Percentiles rank a stretch among this genome's conserved stretches.
Conservation (phyloP, 768 basidiomycete species). For the Botryobasidium botryosum region DNA sequence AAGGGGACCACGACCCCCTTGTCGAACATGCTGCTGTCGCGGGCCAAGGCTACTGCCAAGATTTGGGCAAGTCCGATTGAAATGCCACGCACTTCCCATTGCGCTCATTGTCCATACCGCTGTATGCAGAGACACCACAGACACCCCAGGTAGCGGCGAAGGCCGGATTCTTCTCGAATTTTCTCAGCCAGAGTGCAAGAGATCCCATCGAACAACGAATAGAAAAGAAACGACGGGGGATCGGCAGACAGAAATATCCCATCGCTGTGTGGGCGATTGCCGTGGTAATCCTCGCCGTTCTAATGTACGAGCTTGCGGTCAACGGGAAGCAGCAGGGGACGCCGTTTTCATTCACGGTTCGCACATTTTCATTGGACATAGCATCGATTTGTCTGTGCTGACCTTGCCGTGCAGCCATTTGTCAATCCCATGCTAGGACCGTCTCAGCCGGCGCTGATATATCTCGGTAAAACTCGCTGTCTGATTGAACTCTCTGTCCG, state of each 20-base stretch:
- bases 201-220: conserved; percentile 67
- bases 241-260: conserved; percentile 68
- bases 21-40: too few relatives aligned
- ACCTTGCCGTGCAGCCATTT: conserved; percentile 56
- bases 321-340: conserved; percentile 64
- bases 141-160: too few relatives aligned
- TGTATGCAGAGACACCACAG: too few relatives aligned
- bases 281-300: conserved; percentile 46
- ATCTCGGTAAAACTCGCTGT: conserved; percentile 46
- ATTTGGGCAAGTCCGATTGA: too few relatives aligned
- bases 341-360: conserved; percentile 70
- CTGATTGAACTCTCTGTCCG: too few relatives aligned
- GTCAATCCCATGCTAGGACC: conserved; percentile 90
- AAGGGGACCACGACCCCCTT: too few relatives aligned
- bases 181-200: conserved; percentile 18
- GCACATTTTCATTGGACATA: conserved; percentile 6
- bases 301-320: conserved; percentile 73
- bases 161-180: too few relatives aligned
- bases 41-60: too few relatives aligned
- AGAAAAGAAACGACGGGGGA: conserved; percentile 71
- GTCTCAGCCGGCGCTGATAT: conserved; percentile 63
- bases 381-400: conserved; percentile 7
- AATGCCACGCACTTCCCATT: too few relatives aligned
- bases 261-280: conserved; percentile 58
- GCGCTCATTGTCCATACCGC: too few relatives aligned